Conservation (phyloP, 1,284 basidiomycete species). For the Cutaneotrichosporon cutaneum region DNA sequence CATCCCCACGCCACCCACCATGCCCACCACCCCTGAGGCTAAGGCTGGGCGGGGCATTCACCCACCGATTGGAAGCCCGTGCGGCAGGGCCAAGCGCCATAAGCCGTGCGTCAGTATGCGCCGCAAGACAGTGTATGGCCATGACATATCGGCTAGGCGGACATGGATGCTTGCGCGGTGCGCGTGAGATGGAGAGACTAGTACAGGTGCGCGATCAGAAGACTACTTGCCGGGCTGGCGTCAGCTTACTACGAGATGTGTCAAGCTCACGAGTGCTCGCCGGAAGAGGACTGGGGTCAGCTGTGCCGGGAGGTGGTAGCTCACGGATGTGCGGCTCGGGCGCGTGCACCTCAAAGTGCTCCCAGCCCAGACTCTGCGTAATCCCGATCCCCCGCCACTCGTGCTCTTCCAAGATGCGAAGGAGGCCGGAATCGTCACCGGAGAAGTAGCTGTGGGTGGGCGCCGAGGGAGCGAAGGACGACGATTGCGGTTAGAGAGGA, state of each 20-base stretch:
- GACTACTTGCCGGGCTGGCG: constrained; percentile 10
- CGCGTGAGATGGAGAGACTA: constrained; percentile 8
- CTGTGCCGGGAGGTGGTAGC: not conserved
- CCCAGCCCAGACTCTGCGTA: constrained; percentile 93
- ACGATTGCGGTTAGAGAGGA: no score
- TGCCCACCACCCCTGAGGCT: no score
- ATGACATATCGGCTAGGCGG: constrained; percentile 6
- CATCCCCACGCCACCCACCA: no score
- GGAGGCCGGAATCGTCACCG: constrained; percentile 69
- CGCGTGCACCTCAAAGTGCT: constrained; percentile 94
- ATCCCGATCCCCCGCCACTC: constrained; percentile 97
- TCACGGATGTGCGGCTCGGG: constrained; percentile 68
- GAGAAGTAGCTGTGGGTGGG: constrained; percentile 56
- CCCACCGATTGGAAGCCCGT: not conserved
- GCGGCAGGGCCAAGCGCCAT: not conserved
- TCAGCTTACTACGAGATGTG: not conserved
- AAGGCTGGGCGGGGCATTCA: not conserved
- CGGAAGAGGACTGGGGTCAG: constrained; percentile 53
- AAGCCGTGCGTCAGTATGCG: not conserved
- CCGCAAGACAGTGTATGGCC: not conserved
- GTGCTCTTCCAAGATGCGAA: constrained; percentile 76
- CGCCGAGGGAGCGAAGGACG: not conserved
- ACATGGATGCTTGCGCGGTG: constrained; percentile 12
- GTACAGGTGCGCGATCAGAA: constrained; percentile 5
- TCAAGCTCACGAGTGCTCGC: constrained; percentile 53